Conservation (phyloP, 1,139 yeast species). For the Ogataea hybrid region DNA sequence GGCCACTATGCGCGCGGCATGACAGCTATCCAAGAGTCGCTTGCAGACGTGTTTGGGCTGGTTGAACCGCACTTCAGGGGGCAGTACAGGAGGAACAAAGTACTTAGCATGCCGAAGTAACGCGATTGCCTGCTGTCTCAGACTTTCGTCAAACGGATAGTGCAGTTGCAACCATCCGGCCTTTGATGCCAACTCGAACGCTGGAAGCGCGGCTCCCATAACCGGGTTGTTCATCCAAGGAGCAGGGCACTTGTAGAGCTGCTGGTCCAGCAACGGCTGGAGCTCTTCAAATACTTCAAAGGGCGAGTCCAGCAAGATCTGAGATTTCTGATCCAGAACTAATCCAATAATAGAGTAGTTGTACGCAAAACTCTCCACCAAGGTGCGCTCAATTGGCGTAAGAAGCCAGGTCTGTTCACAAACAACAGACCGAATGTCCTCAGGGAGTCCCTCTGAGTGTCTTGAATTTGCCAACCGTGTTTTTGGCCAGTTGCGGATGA, state of each 20-base stretch:
- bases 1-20: conserved; percentile 24
- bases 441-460: not conserved
- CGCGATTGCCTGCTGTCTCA: conserved; percentile 10
- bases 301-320: conserved; percentile 29
- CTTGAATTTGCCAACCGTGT: not conserved
- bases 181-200: conserved; percentile 31
- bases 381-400: conserved; percentile 27
- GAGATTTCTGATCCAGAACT: conserved; percentile 24
- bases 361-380: conserved; percentile 30
- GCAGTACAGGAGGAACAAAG: conserved; percentile 25
- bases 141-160: conserved; percentile 19
- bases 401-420: not conserved
- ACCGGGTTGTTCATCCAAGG: conserved; percentile 36
- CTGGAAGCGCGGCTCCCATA: conserved; percentile 31
- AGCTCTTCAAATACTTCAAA: conserved; percentile 28
- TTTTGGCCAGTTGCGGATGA: conserved; percentile 14
- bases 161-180: conserved; percentile 28
- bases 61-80: conserved; percentile 17
- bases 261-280: conserved; percentile 21
- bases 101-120: conserved; percentile 22
- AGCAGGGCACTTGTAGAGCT: conserved; percentile 29
- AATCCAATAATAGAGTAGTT: conserved; percentile 29
- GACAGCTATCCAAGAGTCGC: conserved; percentile 27
- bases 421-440: not conserved
- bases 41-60: conserved; percentile 25